Base-by-base conservation (phyloP, 805 yeast species). In the Candida jianshihensis region DNA sequence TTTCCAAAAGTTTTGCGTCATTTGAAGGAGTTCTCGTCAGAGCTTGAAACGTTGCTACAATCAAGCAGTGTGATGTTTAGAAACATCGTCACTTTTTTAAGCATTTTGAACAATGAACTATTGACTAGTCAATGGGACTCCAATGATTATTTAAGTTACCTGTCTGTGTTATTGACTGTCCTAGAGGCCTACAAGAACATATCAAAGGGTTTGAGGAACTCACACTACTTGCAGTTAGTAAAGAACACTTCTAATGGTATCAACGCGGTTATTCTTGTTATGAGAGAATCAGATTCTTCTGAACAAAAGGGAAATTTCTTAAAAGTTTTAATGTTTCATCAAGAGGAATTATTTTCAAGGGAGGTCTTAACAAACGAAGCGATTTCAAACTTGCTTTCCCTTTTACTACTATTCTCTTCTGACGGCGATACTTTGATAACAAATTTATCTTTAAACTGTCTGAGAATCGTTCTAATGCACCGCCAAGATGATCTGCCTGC, bases 351-450 rank as follows among this genome's bases (percentile, higher is more conserved):
- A 6, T 56, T 61, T 38, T 40, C 42, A 5, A 41, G 31, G 11
- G 66, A 56, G 2, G 48, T 57, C 3, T 41, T 73, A 15, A 53
- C 56, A 14, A 56, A 53, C 37, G 56, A 57, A n/a, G 57, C 55
- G 20, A 39, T 64, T 13, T 52, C 63, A 0, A 56, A 58, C 29
- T 40, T 70, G 13, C 47, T 68, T 12, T 53, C 57, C 7, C 41
- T 53, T 15, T 33, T 60, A 13, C 34, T 53, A 12, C 40, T 37
- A 8, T 40, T 47, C 11, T 47, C 52, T 9, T 28, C 48, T 1
- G 32, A 34, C 15, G 38, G 44, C 10, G 38, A 44, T 12, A 20
- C 35, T 3, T 34, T 33, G 10, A 41, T 48, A 7, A 27, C 49
- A 0, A 43, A 47, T 4, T 29, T 51, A 15, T 42, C 59, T 0